Evolutionary conservation across 2,329 filamentous ascomycete genomes (phyloP).

Genomic region (Penicillium digitatum): DNA sequence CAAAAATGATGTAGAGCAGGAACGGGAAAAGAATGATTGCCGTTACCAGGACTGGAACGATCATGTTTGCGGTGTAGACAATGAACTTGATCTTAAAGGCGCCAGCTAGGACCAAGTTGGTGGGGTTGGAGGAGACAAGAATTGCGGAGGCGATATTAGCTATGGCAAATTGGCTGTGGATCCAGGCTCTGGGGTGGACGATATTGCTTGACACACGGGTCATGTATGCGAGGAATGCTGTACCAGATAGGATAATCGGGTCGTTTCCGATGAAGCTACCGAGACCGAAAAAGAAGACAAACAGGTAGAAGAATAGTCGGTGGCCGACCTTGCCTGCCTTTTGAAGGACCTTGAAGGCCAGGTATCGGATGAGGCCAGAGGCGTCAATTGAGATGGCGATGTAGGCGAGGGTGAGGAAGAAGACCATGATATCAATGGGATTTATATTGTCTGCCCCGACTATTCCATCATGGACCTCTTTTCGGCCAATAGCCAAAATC

Average conservation of each 20-base stretch:
- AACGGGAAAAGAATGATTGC: slow-evolving; percentile 66
- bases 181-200: slow-evolving; percentile 66
- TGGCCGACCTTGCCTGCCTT: slow-evolving; percentile 65
- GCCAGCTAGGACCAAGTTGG: slow-evolving; percentile 69
- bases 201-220: slow-evolving; percentile 71
- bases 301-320: slow-evolving; percentile 67
- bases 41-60: slow-evolving; percentile 67
- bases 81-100: slow-evolving; percentile 70
- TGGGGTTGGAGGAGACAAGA: slow-evolving; percentile 72
- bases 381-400: slow-evolving; percentile 75
- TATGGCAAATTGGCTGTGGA: slow-evolving; percentile 66
- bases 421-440: slow-evolving; percentile 69
- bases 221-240: slow-evolving; percentile 72
- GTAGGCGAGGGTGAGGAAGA: slow-evolving; percentile 70
- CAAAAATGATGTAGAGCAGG: slow-evolving; percentile 65
- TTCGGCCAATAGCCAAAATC: slow-evolving; percentile 61
- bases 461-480: slow-evolving; percentile 66
- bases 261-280: slow-evolving; percentile 71
- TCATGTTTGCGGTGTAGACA: slow-evolving; percentile 72
- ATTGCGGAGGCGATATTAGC: slow-evolving; percentile 73
- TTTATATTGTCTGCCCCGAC: slow-evolving; percentile 62
- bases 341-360: slow-evolving; percentile 67
- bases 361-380: slow-evolving; percentile 65
- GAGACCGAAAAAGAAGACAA: slow-evolving; percentile 65
- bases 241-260: slow-evolving; percentile 70